These are phyloP conservation scores for Aspergillus sp. DNA, from an alignment of 2,329 filamentous ascomycete genomes.

Conservation along the genomic window DNA sequence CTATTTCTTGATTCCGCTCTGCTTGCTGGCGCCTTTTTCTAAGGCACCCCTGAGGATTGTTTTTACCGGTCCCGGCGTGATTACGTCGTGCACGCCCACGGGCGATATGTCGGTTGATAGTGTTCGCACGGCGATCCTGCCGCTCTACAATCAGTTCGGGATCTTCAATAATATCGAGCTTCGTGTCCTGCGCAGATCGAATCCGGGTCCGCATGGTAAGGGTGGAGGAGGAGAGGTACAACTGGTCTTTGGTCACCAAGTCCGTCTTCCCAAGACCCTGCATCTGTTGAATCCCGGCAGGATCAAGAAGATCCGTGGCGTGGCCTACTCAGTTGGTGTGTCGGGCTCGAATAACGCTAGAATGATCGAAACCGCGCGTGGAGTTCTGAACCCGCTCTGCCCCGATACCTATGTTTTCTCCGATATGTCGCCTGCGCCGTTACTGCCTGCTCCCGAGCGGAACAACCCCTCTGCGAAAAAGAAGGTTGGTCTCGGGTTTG, in stretches of 20 bases:
- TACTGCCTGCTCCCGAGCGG: conserved; percentile 63
- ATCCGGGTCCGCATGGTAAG: conserved; percentile 62
- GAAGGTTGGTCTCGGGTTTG: conserved; percentile 79
- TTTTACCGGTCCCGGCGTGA: conserved; percentile 83
- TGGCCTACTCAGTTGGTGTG: conserved; percentile 88
- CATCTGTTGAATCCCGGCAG: conserved; percentile 77
- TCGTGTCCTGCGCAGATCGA: conserved; percentile 69
- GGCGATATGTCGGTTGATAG: conserved; percentile 89
- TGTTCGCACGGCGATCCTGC: conserved; percentile 85
- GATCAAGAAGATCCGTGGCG: conserved; percentile 81
- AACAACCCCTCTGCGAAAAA: conserved; percentile 47
- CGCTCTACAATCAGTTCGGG: conserved; percentile 82
- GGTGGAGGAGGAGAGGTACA: conserved; percentile 91
- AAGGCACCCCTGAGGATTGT: conserved; percentile 86
- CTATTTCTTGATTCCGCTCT: conserved; percentile 86
- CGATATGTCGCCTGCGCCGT: conserved; percentile 53
- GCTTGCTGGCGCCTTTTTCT: conserved; percentile 83
- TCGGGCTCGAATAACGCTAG: conserved; percentile 86
- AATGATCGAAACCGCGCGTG: conserved; percentile 86
- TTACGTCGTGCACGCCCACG: conserved; percentile 72
- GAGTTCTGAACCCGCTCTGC: conserved; percentile 75
- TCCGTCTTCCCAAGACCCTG: conserved; percentile 85
- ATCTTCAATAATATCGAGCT: conserved; percentile 82
- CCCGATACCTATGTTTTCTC: conserved; percentile 85
- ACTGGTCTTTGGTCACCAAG: conserved; percentile 84